Evolutionary conservation across 768 basidiomycete genomes (phyloP).

Genomic region (Termitomyces sp.): DNA sequence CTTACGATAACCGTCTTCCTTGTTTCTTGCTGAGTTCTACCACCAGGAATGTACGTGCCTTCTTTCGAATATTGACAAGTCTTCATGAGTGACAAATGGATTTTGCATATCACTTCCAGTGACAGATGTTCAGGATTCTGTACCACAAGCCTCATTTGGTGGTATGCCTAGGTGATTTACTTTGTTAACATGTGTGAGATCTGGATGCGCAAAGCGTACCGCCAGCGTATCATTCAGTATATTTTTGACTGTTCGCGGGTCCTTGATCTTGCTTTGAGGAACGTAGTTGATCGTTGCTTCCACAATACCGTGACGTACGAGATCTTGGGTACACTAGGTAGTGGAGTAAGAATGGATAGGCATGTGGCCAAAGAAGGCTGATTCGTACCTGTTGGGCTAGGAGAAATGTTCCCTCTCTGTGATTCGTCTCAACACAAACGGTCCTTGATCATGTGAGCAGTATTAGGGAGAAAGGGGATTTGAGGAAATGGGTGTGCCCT

Average conservation of each 20-base stretch:
- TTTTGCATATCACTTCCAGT: constrained; percentile 17
- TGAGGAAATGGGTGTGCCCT: background rate
- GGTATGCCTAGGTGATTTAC: constrained; percentile 14
- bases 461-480: background rate
- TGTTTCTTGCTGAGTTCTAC: constrained; percentile 23
- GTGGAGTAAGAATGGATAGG: background rate
- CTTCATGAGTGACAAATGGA: constrained; percentile 25
- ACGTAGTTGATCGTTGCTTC: constrained; percentile 14
- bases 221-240: constrained; percentile 25
- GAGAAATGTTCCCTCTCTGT: constrained; percentile 22
- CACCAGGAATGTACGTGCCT: constrained; percentile 18
- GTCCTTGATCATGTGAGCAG: constrained; percentile 10
- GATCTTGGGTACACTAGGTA: constrained; percentile 19
- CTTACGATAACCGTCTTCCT: constrained; percentile 21
- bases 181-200: background rate
- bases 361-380: background rate
- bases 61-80: constrained; percentile 15
- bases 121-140: constrained; percentile 7
- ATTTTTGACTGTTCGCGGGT: constrained; percentile 17
- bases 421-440: constrained; percentile 25
- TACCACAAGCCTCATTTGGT: constrained; percentile 8
- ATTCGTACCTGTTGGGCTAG: constrained; percentile 18
- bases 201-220: constrained; percentile 13
- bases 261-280: constrained; percentile 17
- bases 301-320: constrained; percentile 19